Conservation (phyloP, 192 early-diverging fungal species). For the Coemansia sp. region DNA sequence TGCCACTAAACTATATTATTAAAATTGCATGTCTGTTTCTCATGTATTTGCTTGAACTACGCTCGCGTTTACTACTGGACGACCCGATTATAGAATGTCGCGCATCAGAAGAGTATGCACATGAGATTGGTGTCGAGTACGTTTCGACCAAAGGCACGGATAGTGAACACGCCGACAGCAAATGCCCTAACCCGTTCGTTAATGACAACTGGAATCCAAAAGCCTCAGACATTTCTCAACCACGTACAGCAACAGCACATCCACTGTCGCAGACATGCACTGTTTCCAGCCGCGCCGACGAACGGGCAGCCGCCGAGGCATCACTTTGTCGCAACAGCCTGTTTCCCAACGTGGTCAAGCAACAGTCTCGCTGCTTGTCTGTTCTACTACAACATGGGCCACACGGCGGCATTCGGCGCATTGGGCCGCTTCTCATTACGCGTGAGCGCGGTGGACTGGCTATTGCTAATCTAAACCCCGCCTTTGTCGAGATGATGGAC, state of each 20-base stretch:
- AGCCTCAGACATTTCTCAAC: neutral
- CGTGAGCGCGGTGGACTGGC: slow-evolving; percentile 44
- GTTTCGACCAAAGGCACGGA: slow-evolving; percentile 4
- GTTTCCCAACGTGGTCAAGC: slow-evolving; percentile 51
- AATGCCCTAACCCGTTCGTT: neutral
- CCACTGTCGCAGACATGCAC: neutral
- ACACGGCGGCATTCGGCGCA: slow-evolving; percentile 51
- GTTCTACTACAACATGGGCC: slow-evolving; percentile 53
- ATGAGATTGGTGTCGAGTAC: slow-evolving; percentile 33
- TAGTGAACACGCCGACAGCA: neutral
- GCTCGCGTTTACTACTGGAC: slow-evolving; percentile 15
- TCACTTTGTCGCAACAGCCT: slow-evolving; percentile 43
- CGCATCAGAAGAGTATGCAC: slow-evolving; percentile 41
- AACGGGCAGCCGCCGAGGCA: slow-evolving; percentile 8
- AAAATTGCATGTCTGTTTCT: slow-evolving; percentile 2
- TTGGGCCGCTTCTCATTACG: slow-evolving; percentile 49
- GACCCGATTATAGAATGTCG: slow-evolving; percentile 44
- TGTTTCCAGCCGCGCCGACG: neutral
- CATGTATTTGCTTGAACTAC: slow-evolving; percentile 24
- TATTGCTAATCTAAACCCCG: slow-evolving; percentile 41
- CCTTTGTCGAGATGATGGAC: slow-evolving; percentile 56
- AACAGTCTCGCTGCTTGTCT: slow-evolving; percentile 53
- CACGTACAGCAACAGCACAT: neutral
- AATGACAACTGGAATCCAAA: neutral
- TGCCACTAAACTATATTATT: neutral